Evolutionary conservation across 1,284 basidiomycete genomes (phyloP), one percentile per base, ranked within the genome.

Genomic region (Austropuccinia psidii): DNA sequence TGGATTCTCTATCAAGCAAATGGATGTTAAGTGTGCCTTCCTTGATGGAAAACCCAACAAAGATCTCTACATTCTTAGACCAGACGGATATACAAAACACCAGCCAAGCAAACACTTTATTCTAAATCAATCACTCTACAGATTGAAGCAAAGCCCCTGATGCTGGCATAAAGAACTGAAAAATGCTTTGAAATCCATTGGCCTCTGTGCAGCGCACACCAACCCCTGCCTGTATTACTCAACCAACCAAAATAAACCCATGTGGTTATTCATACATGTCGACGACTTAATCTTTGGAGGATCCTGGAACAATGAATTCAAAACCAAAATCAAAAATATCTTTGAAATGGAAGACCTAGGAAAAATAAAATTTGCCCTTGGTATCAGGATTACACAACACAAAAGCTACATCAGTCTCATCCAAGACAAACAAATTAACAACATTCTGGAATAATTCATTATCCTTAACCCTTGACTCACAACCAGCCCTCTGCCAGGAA

Each of bases 331-430:
- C n/a, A 19, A 15, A 9, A 19, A 8, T 21, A 11, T 29, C 24
- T 55, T 55, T 31, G 29, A 55, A 9, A 55, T 55, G 54, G 54
- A 55, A 31, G 54, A 55, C 29, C 54, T 55, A 24, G 54, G 54
- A 4, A 19, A 11, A 11, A 31, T 31, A 29, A 31, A 55, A 55
- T 55, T 29, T 29, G 54, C 54, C 54, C 19, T 55, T 5, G 24
- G 54, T 4, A 55, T 55, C 24, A 24, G 19, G 6, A 55, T 55
- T 11, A 52, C 21, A 9, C 21, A 52, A 21, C 13, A 52, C 11
- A 55, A 55, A 27, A 6, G 11, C 6, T 17, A 19, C 19, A 4
- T 29, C 54, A 4, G 7, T 6, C 54, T 55, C 54, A 9, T 9
- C 21, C 49, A 52, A 8, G 54, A 55, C 54, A 55, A 55, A 55